Percentiles rank a stretch among this genome's conserved stretches.
Conservation (phyloP, 495 filamentous ascomycete species). For the Xylaria palmicola region DNA sequence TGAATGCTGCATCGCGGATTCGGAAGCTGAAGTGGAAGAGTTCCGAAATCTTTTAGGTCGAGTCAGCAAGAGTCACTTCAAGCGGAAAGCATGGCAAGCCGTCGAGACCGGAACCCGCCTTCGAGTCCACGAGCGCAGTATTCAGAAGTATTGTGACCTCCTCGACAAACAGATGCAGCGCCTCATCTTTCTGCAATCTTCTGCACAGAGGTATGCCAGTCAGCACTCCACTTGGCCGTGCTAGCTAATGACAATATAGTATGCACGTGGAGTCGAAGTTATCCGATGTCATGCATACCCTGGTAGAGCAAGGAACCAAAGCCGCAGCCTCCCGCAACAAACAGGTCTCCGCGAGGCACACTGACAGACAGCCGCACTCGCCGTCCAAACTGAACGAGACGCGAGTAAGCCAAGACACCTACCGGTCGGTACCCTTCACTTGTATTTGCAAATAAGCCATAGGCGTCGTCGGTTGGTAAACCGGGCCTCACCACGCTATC, state of each 20-base stretch:
- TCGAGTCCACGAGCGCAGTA: not conserved
- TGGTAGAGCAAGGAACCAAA: not conserved
- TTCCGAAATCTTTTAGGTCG: not conserved
- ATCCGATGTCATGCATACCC: not conserved
- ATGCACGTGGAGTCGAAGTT: not conserved
- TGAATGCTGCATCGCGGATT: not conserved
- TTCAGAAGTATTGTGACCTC: constrained; percentile 4
- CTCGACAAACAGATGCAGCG: constrained; percentile 8
- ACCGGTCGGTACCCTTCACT: no score
- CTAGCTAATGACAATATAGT: not conserved
- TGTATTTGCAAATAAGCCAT: not conserved
- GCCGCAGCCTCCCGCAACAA: not conserved
- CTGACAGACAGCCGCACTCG: not conserved
- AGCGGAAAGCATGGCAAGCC: not conserved
- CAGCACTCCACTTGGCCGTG: not conserved
- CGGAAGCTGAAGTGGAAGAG: not conserved
- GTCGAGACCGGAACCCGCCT: constrained; percentile 1
- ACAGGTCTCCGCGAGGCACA: not conserved
- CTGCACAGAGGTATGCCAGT: not conserved
- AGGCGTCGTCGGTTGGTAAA: not conserved
- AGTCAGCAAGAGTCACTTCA: not conserved
- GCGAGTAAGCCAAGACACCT: not conserved
- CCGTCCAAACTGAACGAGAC: not conserved
- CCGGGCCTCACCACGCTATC: not conserved
- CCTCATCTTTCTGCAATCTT: constrained; percentile 5